Evolutionary conservation across 1,139 yeast genomes (phyloP), one percentile per base, ranked within the genome.

Genomic region (Eremothecium gossypii): DNA sequence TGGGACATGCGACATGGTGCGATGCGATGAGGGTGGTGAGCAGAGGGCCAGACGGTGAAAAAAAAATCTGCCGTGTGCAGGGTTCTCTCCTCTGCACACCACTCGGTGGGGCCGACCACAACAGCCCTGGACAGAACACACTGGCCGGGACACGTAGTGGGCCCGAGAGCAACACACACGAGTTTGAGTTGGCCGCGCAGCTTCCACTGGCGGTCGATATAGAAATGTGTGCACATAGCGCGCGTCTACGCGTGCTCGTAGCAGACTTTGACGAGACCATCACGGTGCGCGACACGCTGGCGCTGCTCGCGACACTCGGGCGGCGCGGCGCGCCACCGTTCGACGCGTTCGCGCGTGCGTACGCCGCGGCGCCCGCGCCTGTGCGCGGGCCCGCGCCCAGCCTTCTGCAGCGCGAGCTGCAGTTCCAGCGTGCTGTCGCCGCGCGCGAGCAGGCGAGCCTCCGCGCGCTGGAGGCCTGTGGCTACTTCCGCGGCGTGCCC

Each of bases 1-100:
- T 34, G 97, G 96, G 31, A 83, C 46, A 47, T 64, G 66, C 30
- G 55, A 39, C 61, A 57, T 59, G 38, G 38, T 37, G 35, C 23
- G 32, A 10, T 17, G n/a, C n/a, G 36, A n/a, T 14, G 32, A n/a
- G 32, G 12, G 33, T 34, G 38, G 38, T n/a, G 13, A 7, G 31
- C 31, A 11, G 31, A n/a, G 13, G 30, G 13, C 13, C 13, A 12
- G 31, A 29, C 31, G 6, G 31, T 17, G 23, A 17, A 17, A 17
- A 17, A 17, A 17, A 17, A 17, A 17, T 17, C 23, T 17, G 23
- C 23, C 23, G 23, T 6, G 23, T n/a, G 23, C 23, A 6, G 23
- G 23, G 23, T 6, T 3, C 23, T 17, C 6, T 17, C 23, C 23
- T 17, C 23, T 17, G 6, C 23, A 6, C 23, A 6, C 23, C 23